Evolutionary conservation across 2,329 filamentous ascomycete species (phyloP), one percentile per base, ranked within the genome.

Genomic region (Clarireedia homoeocarpa): DNA sequence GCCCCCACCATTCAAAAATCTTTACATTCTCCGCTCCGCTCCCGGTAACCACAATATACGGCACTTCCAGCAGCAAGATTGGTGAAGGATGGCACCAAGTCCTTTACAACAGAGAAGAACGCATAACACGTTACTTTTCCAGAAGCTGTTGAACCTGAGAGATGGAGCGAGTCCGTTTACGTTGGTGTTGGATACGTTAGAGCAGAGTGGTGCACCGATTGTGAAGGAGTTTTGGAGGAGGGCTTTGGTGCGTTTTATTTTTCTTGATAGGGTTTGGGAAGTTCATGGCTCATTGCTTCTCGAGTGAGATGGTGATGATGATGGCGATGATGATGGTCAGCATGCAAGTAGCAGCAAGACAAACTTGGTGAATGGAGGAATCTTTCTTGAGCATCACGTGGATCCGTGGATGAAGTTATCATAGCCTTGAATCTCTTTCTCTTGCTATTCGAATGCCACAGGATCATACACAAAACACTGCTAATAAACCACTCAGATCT

Each of bases 121-220:
- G 20, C 91, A 96, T 71, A 91, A 91, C 69, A 74, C 95, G 23
- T 81, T 95, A 2, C 77, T 95, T 2, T 84, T 96, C 55, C 88
- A 91, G 61, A 91, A 90, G 67, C 76, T 96, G 2, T 77, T 96
- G 61, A 89, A 85, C 67, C 76, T 89, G 55, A 81, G 89, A 60
- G 88, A 94, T 70, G 84, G 83, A 56, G 84, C 87, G 14, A 95
- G 90, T 49, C 92, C 92, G 2, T 83, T 97, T 66, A 96, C 91
- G 0, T 75, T 97, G 26, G 73, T 96, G 3, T 77, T 96, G 56
- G 92, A 97, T 71, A 89, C 80, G 36, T 76, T 96, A 30, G 90
- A 95, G 72, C 91, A 96, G 72, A 83, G 85, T 26, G 88, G 84
- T 6, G 78, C 76, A 30, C 84, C 85, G 0, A 73, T 96, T 4